Conservation (phyloP, 768 basidiomycete genomes). For the Tubosaeta sp. region DNA sequence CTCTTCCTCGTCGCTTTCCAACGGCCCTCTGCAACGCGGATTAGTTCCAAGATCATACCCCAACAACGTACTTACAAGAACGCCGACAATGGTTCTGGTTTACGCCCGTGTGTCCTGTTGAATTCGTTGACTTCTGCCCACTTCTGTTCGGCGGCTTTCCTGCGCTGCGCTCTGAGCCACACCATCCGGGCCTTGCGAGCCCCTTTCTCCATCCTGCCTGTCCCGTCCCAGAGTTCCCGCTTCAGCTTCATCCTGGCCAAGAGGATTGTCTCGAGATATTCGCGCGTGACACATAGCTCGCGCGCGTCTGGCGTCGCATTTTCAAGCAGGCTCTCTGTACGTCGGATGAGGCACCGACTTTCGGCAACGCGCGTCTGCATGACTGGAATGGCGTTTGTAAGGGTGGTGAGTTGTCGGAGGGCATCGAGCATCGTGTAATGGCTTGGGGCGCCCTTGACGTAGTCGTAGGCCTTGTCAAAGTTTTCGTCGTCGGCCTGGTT, state of each 20-base stretch:
- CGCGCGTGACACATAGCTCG: slow-evolving; percentile 20
- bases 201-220: slow-evolving; percentile 20
- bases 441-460: slow-evolving; percentile 12
- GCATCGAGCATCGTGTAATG: slow-evolving; percentile 25
- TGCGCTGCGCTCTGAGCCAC: slow-evolving; percentile 23
- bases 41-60: not conserved
- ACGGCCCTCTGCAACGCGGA: slow-evolving; percentile 3
- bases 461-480: not conserved
- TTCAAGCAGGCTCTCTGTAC: slow-evolving; percentile 10
- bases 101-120: slow-evolving; percentile 4
- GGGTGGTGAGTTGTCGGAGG: slow-evolving; percentile 25
- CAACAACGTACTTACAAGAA: slow-evolving; percentile 19
- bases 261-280: slow-evolving; percentile 22
- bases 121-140: slow-evolving; percentile 19
- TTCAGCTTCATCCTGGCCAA: slow-evolving; percentile 30
- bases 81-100: slow-evolving; percentile 16
- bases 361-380: slow-evolving; percentile 21
- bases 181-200: slow-evolving; percentile 22
- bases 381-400: slow-evolving; percentile 19
- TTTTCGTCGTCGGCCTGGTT: not conserved
- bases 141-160: slow-evolving; percentile 10
- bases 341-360: slow-evolving; percentile 14
- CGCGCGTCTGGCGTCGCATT: slow-evolving; percentile 15
- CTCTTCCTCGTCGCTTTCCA: slow-evolving; percentile 22
- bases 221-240: slow-evolving; percentile 31